These are phyloP conservation scores for Leccinellum rugosiceps DNA, from an alignment of 768 basidiomycete species.

Conservation along the genomic window DNA sequence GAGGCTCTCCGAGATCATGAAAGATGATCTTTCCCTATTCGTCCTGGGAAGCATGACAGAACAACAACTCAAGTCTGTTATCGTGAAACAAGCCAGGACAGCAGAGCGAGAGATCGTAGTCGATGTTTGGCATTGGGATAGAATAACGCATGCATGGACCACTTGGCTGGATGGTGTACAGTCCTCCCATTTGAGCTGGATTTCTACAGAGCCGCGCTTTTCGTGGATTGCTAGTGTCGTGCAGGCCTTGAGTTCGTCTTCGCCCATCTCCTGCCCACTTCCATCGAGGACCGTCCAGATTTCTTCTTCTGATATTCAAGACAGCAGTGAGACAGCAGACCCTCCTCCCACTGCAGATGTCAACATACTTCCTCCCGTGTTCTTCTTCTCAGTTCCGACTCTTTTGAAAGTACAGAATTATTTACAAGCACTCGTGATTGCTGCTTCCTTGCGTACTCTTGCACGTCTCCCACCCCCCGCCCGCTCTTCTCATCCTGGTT, in stretches of 20 bases:
- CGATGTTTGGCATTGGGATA: slow-evolving; percentile 43
- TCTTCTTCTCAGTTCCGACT: slow-evolving; percentile 55
- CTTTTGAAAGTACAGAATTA: slow-evolving; percentile 64
- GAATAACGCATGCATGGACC: slow-evolving; percentile 21
- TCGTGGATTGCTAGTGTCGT: slow-evolving; percentile 50
- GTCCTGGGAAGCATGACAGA: slow-evolving; percentile 67
- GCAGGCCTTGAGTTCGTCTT: slow-evolving; percentile 42
- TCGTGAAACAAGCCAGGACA: slow-evolving; percentile 50
- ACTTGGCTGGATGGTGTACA: slow-evolving; percentile 20
- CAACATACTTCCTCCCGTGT: slow-evolving; percentile 61
- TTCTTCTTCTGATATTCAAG: slow-evolving; percentile 1
- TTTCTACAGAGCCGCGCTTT: slow-evolving; percentile 16
- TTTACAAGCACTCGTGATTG: slow-evolving; percentile 66
- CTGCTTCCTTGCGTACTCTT: slow-evolving; percentile 57
- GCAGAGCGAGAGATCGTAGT: slow-evolving; percentile 55
- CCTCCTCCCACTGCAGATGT: not conserved
- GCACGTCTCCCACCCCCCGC: slow-evolving; percentile 38
- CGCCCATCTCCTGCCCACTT: slow-evolving; percentile 35
- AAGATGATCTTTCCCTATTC: slow-evolving; percentile 62
- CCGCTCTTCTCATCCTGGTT: slow-evolving; percentile 5
- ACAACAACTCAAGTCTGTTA: slow-evolving; percentile 46
- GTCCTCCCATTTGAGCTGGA: slow-evolving; percentile 5
- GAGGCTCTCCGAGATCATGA: slow-evolving; percentile 59
- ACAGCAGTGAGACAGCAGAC: not conserved
- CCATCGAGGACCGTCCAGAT: slow-evolving; percentile 23